phyloP scores from a whole-genome alignment of 2,329 filamentous ascomycete genomes.

The Venturia aucupariae region DNA sequence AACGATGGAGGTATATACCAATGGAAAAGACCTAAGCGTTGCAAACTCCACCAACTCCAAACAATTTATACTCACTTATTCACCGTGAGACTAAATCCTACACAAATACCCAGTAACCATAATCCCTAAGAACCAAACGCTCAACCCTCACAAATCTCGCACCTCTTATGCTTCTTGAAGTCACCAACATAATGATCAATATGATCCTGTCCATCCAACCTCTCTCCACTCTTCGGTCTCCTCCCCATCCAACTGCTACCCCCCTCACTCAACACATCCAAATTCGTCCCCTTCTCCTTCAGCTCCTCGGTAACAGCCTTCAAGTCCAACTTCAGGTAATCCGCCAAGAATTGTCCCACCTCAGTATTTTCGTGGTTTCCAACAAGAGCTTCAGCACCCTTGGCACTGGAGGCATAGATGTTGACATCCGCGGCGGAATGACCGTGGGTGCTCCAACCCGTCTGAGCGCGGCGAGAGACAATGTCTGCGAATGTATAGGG shows the following conservation, averaged over 20 bases:
- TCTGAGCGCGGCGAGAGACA: constrained; percentile 75
- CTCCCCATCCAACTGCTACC: constrained; percentile 35
- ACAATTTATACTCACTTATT: too few species aligned
- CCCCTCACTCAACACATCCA: constrained; percentile 25
- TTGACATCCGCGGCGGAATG: constrained; percentile 92
- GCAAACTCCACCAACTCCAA: too few species aligned
- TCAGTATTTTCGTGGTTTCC: constrained; percentile 96
- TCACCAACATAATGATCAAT: constrained; percentile 21
- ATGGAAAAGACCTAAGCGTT: too few species aligned
- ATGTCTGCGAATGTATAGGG: constrained; percentile 68
- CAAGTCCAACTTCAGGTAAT: constrained; percentile 74
- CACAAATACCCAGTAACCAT: too few species aligned
- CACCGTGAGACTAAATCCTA: too few species aligned
- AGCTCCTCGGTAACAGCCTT: constrained; percentile 69
- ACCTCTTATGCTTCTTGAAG: constrained; percentile 20
- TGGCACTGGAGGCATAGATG: constrained; percentile 73
- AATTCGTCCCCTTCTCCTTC: constrained; percentile 41
- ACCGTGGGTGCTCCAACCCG: constrained; percentile 91
- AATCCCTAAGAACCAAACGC: neutral
- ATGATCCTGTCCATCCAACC: constrained; percentile 39
- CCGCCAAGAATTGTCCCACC: constrained; percentile 69
- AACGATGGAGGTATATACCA: too few species aligned
- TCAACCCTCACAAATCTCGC: constrained; percentile 13
- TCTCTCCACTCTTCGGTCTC: constrained; percentile 31
- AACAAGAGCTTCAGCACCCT: constrained; percentile 51